A percentile compares a stretch with the other conserved stretches of the same genome.
phyloP scores from a whole-genome alignment of 805 yeast genomes.

The Saccharomycopsis sp. region DNA sequence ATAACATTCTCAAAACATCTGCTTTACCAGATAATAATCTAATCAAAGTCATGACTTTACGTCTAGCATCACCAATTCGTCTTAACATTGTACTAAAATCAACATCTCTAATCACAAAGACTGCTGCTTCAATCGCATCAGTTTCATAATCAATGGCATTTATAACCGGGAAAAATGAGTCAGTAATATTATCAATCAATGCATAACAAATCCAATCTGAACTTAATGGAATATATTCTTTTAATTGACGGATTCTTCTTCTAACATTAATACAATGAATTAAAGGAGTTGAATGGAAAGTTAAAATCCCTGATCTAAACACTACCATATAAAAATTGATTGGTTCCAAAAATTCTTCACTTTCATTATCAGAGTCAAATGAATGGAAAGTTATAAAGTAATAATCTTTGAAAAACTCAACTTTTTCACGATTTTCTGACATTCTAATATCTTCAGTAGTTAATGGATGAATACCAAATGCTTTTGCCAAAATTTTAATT shows the following conservation, averaged over 20 bases:
- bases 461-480: constrained; percentile 95
- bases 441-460: constrained; percentile 95
- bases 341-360: constrained; percentile 76
- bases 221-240: constrained; percentile 48
- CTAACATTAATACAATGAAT: constrained; percentile 55
- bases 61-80: constrained; percentile 79
- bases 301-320: constrained; percentile 46
- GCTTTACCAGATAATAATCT: constrained; percentile 87
- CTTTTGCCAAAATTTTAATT: constrained; percentile 83
- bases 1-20: constrained; percentile 92
- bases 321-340: constrained; percentile 51
- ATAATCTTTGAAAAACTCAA: constrained; percentile 80
- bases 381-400: constrained; percentile 96
- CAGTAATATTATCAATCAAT: constrained; percentile 54
- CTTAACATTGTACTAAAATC: constrained; percentile 71
- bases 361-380: constrained; percentile 75
- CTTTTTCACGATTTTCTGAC: constrained; percentile 96
- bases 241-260: constrained; percentile 50
- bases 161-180: constrained; percentile 52
- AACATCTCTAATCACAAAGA: constrained; percentile 63
- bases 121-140: constrained; percentile 67
- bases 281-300: constrained; percentile 52
- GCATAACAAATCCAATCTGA: constrained; percentile 64
- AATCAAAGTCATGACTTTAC: constrained; percentile 88
- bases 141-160: constrained; percentile 51